Evolutionary conservation across 169 alveolate species (phyloP).

Genomic region (Plasmodium adleri): DNA sequence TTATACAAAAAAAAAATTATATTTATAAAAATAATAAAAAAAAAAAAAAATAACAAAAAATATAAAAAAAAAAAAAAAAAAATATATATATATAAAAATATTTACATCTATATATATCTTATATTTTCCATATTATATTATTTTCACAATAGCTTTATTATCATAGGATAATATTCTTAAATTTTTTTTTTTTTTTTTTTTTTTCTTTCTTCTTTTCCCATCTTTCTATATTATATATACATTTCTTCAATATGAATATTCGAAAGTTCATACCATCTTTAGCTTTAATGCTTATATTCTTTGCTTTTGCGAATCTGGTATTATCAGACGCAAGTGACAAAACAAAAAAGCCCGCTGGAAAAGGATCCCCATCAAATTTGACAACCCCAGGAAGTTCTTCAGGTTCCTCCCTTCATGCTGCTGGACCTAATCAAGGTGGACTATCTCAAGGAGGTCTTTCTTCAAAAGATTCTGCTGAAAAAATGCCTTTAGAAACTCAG

Average conservation of each 20-base stretch:
- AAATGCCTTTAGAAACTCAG: slow-evolving; percentile 11
- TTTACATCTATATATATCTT: too few relatives aligned
- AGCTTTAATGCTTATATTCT: slow-evolving; percentile 9
- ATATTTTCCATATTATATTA: too few relatives aligned
- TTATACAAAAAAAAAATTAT: too few relatives aligned
- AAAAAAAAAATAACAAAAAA: too few relatives aligned
- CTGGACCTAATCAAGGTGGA: too few relatives aligned
- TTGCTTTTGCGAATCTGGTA: background rate
- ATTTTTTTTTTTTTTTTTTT: background rate
- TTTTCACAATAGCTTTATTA: too few relatives aligned
- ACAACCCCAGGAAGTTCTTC: background rate
- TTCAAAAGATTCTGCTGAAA: slow-evolving; percentile 16
- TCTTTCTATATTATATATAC: background rate
- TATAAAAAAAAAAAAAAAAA: too few relatives aligned
- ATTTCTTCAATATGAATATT: slow-evolving; percentile 31
- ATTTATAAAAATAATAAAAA: too few relatives aligned
- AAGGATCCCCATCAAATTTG: background rate
- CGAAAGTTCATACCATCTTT: slow-evolving; percentile 14
- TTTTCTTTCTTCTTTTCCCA: background rate
- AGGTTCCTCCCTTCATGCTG: background rate
- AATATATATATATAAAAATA: too few relatives aligned
- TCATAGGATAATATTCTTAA: too few relatives aligned
- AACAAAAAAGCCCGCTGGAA: slow-evolving; percentile 14
- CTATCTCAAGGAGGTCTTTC: background rate
- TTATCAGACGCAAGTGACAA: slow-evolving; percentile 29